Evolutionary conservation across 2,329 filamentous ascomycete genomes (phyloP), one percentile per base, ranked within the genome.

Genomic region (Capronia americana): DNA sequence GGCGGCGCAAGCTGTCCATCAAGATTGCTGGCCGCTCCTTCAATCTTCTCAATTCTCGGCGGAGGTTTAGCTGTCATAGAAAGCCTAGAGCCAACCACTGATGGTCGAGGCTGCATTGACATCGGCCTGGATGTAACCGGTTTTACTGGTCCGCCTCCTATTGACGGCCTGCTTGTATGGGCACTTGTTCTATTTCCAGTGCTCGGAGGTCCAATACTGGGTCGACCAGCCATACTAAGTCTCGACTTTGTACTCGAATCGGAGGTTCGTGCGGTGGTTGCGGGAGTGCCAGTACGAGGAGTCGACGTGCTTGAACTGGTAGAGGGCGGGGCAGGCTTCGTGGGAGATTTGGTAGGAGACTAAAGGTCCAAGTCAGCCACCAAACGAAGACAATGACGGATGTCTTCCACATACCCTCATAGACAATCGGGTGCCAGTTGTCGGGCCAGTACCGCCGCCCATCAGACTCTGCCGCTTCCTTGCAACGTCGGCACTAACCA

Each of bases 341-440:
- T 92, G 1, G 92, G 92, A 1, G 91, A 93, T 74, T 92, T 93
- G 0, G 87, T 89, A 1, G 92, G 91, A 65, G 90, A 92, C 88
- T 93, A 74, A 46, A 71, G 54, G 63, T 63, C 54, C 56, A 56
- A 48, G 28, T 65, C 24, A 69, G 65, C 41, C 26, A 26, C 56
- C 10, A 17, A 10, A 23, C n/a, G 26, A n/a, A 17, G 26, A 54
- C 62, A 34, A 44, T 20, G 20, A 32, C 54, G 48, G 26, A 53
- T 20, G 26, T 20, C 17, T 12, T 38, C 56, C 53, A 60, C 67
- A 48, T 78, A 81, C 79, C 73, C 78, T 77, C 62, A 80, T 62
- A 59, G 76, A 72, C 55, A 79, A 73, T 61, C 76, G 73, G 41
- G 74, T 63, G 7, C 67, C 74, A 26, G 74, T 60, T 14, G 83